phyloP scores from a whole-genome alignment of 2,329 filamentous ascomycete genomes.

The Waltergamsia citrina region DNA sequence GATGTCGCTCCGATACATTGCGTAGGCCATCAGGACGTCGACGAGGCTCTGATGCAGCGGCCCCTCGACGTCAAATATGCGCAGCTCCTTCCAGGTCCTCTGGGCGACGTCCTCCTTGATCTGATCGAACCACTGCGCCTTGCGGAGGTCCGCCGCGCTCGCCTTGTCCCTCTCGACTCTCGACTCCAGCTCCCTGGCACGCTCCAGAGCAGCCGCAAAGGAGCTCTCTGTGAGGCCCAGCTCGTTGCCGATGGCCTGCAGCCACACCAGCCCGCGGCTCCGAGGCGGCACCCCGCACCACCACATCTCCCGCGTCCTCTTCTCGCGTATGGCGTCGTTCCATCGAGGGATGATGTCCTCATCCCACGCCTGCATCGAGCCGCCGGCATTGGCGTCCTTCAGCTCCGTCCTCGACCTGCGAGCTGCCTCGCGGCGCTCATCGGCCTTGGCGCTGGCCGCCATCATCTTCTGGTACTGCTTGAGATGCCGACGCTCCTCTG shows the following conservation, averaged over 20 bases:
- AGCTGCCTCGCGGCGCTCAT: constrained; percentile 47
- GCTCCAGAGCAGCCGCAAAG: constrained; percentile 59
- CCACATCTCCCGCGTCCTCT: constrained; percentile 67
- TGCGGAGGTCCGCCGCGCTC: constrained; percentile 42
- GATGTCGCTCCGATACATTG: constrained; percentile 75
- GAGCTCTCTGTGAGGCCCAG: constrained; percentile 57
- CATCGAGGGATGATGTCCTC: constrained; percentile 68
- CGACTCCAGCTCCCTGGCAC: constrained; percentile 54
- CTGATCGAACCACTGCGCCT: constrained; percentile 50
- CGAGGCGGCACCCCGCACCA: constrained; percentile 70
- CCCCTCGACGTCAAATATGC: constrained; percentile 58
- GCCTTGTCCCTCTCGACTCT: constrained; percentile 40
- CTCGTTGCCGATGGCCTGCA: constrained; percentile 63
- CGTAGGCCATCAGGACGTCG: constrained; percentile 69
- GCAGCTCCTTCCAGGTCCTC: constrained; percentile 60
- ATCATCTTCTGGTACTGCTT: constrained; percentile 82
- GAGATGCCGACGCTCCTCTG: constrained; percentile 83
- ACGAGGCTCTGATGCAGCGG: constrained; percentile 60
- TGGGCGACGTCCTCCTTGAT: constrained; percentile 56
- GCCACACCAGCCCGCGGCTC: constrained; percentile 61
- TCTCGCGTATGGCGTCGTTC: constrained; percentile 59
- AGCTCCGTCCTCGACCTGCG: constrained; percentile 40
- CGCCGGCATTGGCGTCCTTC: constrained; percentile 45
- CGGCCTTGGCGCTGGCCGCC: constrained; percentile 49
- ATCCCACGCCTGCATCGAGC: constrained; percentile 60